These are phyloP conservation scores for Alternaria brassicicola DNA, from an alignment of 2,329 filamentous ascomycete species.

Conservation along the genomic window DNA sequence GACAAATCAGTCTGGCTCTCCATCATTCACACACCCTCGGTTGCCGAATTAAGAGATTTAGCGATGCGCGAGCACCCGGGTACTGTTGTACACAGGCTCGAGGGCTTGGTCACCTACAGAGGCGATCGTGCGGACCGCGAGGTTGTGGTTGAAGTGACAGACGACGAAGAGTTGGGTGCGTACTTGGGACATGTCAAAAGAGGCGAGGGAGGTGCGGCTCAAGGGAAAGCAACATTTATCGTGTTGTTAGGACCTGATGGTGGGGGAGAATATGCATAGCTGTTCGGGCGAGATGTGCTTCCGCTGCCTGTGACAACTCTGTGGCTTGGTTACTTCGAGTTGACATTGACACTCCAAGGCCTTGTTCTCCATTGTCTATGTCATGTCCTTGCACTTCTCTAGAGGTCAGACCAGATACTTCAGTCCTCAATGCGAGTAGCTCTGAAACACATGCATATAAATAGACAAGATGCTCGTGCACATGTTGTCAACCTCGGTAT, in stretches of 20 bases:
- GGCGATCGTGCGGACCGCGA: slow-evolving; percentile 57
- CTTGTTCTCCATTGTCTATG: neutral
- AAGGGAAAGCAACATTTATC: slow-evolving; percentile 61
- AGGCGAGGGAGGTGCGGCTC: slow-evolving; percentile 45
- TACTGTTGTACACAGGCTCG: slow-evolving; percentile 64
- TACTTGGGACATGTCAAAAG: slow-evolving; percentile 68
- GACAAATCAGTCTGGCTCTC: slow-evolving; percentile 67
- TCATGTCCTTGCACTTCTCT: no score
- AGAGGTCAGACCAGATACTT: neutral
- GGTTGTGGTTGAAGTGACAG: slow-evolving; percentile 68
- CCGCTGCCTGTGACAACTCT: neutral
- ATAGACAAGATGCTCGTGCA: neutral
- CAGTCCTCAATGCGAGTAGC: neutral
- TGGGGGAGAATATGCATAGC: neutral
- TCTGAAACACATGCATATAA: neutral
- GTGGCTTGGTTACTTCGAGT: neutral
- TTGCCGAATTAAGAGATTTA: slow-evolving; percentile 68
- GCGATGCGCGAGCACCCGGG: slow-evolving; percentile 67
- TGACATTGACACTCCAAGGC: neutral
- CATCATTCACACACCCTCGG: slow-evolving; percentile 63
- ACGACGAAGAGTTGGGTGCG: slow-evolving; percentile 73
- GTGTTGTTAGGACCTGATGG: slow-evolving; percentile 37
- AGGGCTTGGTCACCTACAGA: slow-evolving; percentile 66
- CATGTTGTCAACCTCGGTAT: neutral
- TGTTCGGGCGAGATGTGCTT: neutral